Conservation (phyloP, 257 asterid species). For the Scutellaria baicalensis region DNA sequence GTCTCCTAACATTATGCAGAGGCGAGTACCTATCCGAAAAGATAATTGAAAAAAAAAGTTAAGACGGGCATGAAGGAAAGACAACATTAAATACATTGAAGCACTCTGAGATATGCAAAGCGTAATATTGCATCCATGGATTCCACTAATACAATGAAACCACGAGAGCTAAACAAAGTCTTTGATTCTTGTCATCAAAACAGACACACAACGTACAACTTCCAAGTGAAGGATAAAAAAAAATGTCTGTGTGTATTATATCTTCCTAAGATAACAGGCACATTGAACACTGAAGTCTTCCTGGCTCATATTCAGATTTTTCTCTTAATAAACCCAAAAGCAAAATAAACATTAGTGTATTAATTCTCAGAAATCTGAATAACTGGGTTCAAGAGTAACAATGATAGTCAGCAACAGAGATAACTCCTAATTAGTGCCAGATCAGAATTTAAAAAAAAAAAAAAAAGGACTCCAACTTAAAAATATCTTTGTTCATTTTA, state of each 20-base stretch:
- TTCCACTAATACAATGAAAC: not conserved
- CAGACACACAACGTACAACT: not conserved
- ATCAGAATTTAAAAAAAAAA: not conserved
- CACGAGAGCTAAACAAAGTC: not conserved
- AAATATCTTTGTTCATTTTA: not conserved
- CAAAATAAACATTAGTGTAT: not conserved
- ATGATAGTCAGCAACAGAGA: not conserved
- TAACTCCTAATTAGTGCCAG: no score
- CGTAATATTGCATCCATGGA: not conserved
- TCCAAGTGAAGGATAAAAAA: not conserved
- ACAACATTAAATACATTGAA: not conserved
- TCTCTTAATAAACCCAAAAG: not conserved
- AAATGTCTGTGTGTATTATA: not conserved
- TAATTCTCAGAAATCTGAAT: not conserved
- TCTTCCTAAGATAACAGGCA: not conserved
- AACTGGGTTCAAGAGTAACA: not conserved
- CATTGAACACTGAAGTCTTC: not conserved
- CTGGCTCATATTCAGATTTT: not conserved
- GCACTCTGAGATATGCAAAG: not conserved
- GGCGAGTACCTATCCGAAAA: conserved; percentile 69
- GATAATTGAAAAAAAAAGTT: not conserved
- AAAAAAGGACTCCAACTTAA: not conserved
- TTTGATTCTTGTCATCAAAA: not conserved
- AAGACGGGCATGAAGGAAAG: not conserved
- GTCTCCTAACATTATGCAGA: conserved; percentile 82